Conservation (phyloP, 768 basidiomycete genomes). For the Lactarius tabidus region DNA sequence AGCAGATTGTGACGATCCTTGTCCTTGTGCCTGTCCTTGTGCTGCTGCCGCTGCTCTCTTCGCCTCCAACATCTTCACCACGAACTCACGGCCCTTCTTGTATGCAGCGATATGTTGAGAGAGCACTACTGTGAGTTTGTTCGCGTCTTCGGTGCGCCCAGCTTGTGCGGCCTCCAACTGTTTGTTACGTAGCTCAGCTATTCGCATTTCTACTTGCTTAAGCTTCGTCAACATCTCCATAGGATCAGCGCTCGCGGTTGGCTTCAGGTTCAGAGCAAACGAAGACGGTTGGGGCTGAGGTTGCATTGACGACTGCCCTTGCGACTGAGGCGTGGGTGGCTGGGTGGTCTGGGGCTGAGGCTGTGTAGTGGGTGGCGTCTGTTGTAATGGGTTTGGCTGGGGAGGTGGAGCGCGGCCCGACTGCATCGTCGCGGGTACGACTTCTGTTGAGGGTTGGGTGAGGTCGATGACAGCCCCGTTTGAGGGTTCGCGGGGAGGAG, state of each 20-base stretch:
- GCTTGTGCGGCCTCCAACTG: neutral
- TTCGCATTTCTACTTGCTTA: conserved; percentile 12
- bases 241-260: conserved; percentile 6
- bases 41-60: conserved; percentile 3
- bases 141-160: conserved; percentile 11
- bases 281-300: neutral
- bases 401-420: conserved; percentile 3
- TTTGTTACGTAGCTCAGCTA: conserved; percentile 3
- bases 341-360: conserved; percentile 14
- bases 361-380: neutral
- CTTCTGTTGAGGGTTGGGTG: conserved; percentile 10
- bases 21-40: conserved; percentile 13
- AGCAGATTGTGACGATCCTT: neutral
- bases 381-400: neutral
- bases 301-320: neutral
- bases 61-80: neutral
- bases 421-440: conserved; percentile 1
- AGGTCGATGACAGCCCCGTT: conserved; percentile 16
- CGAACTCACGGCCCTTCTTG: conserved; percentile 5
- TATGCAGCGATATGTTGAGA: neutral
- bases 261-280: neutral
- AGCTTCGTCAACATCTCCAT: conserved; percentile 10
- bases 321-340: conserved; percentile 1
- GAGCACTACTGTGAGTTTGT: neutral
- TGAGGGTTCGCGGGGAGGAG: conserved; percentile 1